A percentile compares a stretch with the other conserved stretches of the same genome.
Conservation (phyloP, 192 early-diverging fungal genomes). For the Glomus cerebriforme region DNA sequence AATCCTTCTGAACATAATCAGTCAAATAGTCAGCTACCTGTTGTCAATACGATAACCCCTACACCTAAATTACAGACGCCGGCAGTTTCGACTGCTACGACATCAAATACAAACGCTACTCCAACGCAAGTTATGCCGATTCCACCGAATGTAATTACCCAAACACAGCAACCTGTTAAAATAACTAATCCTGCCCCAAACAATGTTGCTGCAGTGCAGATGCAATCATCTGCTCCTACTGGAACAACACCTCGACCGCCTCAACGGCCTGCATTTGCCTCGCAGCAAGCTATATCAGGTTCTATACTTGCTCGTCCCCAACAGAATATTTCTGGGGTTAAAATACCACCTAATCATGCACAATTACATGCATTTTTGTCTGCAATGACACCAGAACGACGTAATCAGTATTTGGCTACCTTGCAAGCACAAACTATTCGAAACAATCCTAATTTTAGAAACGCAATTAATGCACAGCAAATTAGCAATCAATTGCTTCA, state of each 20-base stretch:
- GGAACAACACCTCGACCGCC: background rate
- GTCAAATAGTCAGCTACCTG: background rate
- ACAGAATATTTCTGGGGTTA: background rate
- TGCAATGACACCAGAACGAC: slow-evolving; percentile 7
- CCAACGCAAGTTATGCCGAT: background rate
- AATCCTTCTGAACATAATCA: background rate
- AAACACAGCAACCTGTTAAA: background rate
- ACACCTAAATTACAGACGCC: background rate
- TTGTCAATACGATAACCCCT: background rate
- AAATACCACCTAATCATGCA: background rate
- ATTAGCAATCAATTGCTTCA: background rate
- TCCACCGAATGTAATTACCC: background rate
- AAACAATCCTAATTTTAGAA: background rate
- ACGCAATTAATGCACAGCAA: background rate
- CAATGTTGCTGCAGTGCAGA: background rate
- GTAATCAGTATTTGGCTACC: background rate
- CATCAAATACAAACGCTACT: background rate
- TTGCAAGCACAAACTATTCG: background rate
- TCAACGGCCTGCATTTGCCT: background rate
- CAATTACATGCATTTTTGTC: background rate
- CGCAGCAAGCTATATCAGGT: background rate
- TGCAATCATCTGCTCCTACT: background rate
- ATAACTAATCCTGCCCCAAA: background rate
- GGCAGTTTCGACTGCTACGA: background rate
- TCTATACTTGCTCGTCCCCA: background rate